These are phyloP conservation scores for Pholiota molesta DNA, from an alignment of 768 basidiomycete species.

Conservation along the genomic window DNA sequence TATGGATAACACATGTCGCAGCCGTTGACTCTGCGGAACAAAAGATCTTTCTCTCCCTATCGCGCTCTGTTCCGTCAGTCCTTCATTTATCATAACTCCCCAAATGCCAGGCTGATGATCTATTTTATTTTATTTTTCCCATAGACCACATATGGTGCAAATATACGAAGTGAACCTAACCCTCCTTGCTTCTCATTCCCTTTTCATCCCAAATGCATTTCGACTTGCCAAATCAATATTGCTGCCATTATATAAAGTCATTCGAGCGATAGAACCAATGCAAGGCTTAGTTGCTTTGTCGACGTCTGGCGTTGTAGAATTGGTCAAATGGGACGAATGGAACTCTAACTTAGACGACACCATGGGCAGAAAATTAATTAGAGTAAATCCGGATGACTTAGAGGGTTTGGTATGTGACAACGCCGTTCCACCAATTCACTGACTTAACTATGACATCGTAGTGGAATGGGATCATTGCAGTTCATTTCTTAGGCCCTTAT, in stretches of 20 bases:
- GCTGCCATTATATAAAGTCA: slow-evolving; percentile 26
- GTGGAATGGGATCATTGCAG: slow-evolving; percentile 45
- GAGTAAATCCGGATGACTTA: slow-evolving; percentile 27
- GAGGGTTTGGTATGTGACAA: slow-evolving; percentile 37
- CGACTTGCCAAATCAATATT: slow-evolving; percentile 21
- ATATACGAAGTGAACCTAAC: slow-evolving; percentile 24
- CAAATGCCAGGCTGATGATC: background rate
- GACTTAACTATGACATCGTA: slow-evolving; percentile 17
- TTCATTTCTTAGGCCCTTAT: slow-evolving; percentile 49
- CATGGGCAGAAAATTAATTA: slow-evolving; percentile 11
- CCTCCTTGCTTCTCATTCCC: slow-evolving; percentile 8
- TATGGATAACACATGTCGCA: slow-evolving; percentile 26
- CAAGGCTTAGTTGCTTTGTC: slow-evolving; percentile 35
- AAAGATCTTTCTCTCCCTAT: slow-evolving; percentile 29
- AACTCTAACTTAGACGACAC: slow-evolving; percentile 1
- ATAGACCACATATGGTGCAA: slow-evolving; percentile 22
- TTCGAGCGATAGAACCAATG: slow-evolving; percentile 38
- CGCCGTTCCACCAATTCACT: background rate
- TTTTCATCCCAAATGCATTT: slow-evolving; percentile 14
- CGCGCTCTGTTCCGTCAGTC: slow-evolving; percentile 27
- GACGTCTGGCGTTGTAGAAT: slow-evolving; percentile 31
- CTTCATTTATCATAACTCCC: background rate
- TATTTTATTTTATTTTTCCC: background rate
- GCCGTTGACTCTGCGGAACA: slow-evolving; percentile 23
- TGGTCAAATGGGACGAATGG: slow-evolving; percentile 41